Evolutionary conservation across 768 basidiomycete species (phyloP), one percentile per base, ranked within the genome.

Genomic region (Termitomyces bulborhizus): DNA sequence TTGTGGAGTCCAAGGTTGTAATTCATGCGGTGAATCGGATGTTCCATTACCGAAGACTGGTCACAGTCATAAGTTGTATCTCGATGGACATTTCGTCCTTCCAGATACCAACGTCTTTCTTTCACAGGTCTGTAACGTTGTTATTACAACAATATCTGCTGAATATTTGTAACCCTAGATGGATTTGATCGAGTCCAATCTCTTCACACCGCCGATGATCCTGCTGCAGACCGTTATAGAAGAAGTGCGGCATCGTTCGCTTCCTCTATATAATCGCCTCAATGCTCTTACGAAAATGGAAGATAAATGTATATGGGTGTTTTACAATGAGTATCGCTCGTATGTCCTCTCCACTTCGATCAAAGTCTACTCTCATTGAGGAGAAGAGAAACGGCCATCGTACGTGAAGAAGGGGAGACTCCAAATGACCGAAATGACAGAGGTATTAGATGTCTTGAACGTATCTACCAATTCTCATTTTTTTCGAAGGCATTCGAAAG

Each of bases 351-450:
- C 34, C 16, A 18, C 24, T 32, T 12, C 31, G 9, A 16, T 27
- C 5, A 39, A 4, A 13, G 34, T 15, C 39, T 16, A 48, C 42
- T 29, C 57, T 60, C 13, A 46, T 26, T 18, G 4, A 44, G 24
- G 21, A n/a, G n/a, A 58, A 93, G 91, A 42, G 86, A 91, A 67
- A 94, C 92, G 0, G 90, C 88, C 0, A 79, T 93, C 9, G 75
- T 89, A 40, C 76, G 89, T 15, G 83, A 88, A 59, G 84, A 88
- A 53, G 84, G 77, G 4, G 92, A 95, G 70, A 84, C 83, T 0
- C 91, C 93, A 0, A 98, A 98, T 62, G 97, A 99, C 66, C 79
- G 90, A 27, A 98, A 98, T 65, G 97, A 98, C 66, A 74, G 97
- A 81, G 88, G 94, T 91, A 56, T 31, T 70, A 65, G 15, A n/a